Base-by-base conservation (phyloP, 2,329 filamentous ascomycete species). In the Penicillium olsonii region DNA sequence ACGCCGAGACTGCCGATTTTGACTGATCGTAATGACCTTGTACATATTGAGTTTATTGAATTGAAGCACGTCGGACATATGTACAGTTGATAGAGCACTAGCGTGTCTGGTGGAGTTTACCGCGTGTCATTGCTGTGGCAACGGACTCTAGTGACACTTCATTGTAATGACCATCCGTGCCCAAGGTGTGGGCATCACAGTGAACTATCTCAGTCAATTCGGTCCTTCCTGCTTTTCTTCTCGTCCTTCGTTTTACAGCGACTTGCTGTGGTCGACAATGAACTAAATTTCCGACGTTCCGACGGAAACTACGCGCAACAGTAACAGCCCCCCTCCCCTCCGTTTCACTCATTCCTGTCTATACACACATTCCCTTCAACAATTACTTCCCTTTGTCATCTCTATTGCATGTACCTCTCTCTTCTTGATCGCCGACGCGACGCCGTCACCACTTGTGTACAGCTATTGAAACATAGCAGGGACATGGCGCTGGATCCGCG, bases 401-500 rank as follows among this genome's bases (percentile, higher is more conserved):
- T 11, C 53, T 50, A 56, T 62, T 70, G 70, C 69, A 74, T 74
- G 71, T 74, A 72, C 69, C 61, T 66, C 55, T 54, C 66, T 50
- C 59, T 72, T 39, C 48, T 69, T 39, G 60, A 61, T 47, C 69
- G 71, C 54, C 68, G 71, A 56, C 69, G 68, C 55, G 69, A 72
- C 50, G 63, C 68, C 61, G 60, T 72, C 65, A 56, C 64, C 62
- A 57, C 67, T 62, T 65, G 67, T 65, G 61, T 66, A 58, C 68
- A 72, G 59, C 65, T 73, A 60, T 68, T 74, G 63, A 68, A 56
- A 51, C 59, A 66, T 45, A 66, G 63, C 54, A 66, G 63, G 64
- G 65, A 69, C 46, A 74, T 74, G 71, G 65, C 70, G 50, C 60
- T 73, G 48, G 71, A 74, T 52, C 60, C 68, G 53, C 70, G 70